These are phyloP conservation scores for Calendula officinalis DNA, from an alignment of 129 eudicot species.

Conservation along the genomic window DNA sequence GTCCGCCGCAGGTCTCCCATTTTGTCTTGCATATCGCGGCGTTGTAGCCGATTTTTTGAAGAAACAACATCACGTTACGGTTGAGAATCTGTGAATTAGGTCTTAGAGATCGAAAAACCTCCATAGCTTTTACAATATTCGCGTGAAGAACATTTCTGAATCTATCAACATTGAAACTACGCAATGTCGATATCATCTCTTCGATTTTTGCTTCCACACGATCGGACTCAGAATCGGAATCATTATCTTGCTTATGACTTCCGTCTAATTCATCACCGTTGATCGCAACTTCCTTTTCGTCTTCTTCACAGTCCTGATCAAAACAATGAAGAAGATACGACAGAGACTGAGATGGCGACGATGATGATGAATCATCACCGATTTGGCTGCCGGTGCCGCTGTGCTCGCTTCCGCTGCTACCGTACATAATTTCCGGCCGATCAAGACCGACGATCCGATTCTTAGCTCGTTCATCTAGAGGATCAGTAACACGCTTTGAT, in stretches of 20 bases:
- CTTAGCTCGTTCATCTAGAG: not conserved
- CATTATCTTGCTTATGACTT: not conserved
- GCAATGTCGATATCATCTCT: not conserved
- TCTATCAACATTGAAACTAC: not conserved
- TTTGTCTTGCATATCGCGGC: not conserved
- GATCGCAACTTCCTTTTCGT: not conserved
- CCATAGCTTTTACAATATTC: not conserved
- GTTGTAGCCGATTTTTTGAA: not conserved
- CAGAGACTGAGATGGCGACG: slow-evolving; percentile 1
- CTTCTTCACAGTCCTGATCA: not conserved
- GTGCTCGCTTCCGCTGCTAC: not conserved
- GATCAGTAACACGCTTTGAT: not conserved
- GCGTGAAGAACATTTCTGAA: not conserved
- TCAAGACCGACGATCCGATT: not conserved
- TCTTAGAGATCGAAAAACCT: not conserved
- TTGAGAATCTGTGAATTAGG: not conserved
- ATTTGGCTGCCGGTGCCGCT: not conserved
- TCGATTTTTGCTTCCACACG: not conserved
- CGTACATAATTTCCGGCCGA: not conserved
- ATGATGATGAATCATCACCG: slow-evolving; percentile 5
- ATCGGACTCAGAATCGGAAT: not conserved
- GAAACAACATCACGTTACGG: not conserved
- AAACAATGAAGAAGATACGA: not conserved
- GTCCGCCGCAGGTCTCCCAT: not conserved
- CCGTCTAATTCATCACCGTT: too few species aligned